Conservation (phyloP, 441 rosid species). For the Pelargonium cotyledonis region DNA sequence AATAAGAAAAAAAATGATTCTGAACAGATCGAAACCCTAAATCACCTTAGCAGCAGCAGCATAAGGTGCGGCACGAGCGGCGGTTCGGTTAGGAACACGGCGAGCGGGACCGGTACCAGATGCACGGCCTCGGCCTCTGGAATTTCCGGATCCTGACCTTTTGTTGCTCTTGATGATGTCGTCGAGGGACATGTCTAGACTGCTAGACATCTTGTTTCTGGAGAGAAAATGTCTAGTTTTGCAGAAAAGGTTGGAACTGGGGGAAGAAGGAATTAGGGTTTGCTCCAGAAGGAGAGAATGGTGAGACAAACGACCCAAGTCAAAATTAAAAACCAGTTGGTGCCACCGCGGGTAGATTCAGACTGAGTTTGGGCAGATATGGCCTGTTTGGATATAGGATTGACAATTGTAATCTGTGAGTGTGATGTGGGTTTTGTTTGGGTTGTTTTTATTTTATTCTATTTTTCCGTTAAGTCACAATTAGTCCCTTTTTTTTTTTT, state of each 20-base stretch:
- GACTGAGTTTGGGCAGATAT: no score
- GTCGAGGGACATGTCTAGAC: conserved; percentile 91
- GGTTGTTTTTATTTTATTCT: no score
- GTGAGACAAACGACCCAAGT: background rate
- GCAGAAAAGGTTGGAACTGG: background rate
- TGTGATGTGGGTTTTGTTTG: no score
- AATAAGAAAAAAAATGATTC: background rate
- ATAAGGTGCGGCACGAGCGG: conserved; percentile 62
- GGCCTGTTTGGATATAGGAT: no score
- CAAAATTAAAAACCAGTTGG: background rate
- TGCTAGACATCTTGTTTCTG: conserved; percentile 47
- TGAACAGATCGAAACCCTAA: conserved; percentile 8
- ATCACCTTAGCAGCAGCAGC: conserved; percentile 43
- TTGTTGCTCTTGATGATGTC: conserved; percentile 78
- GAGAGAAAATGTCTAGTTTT: background rate
- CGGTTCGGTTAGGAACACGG: conserved; percentile 52
- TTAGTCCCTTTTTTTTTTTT: no score
- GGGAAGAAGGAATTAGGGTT: conserved; percentile 6
- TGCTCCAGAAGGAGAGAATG: background rate
- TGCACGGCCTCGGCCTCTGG: conserved; percentile 55
- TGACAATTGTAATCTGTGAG: no score
- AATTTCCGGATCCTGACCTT: conserved; percentile 50
- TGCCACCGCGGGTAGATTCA: no score
- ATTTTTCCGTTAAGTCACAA: no score
- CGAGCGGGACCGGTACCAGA: conserved; percentile 76